Base-by-base conservation (phyloP, 768 basidiomycete species). In the Mycena maculata region DNA sequence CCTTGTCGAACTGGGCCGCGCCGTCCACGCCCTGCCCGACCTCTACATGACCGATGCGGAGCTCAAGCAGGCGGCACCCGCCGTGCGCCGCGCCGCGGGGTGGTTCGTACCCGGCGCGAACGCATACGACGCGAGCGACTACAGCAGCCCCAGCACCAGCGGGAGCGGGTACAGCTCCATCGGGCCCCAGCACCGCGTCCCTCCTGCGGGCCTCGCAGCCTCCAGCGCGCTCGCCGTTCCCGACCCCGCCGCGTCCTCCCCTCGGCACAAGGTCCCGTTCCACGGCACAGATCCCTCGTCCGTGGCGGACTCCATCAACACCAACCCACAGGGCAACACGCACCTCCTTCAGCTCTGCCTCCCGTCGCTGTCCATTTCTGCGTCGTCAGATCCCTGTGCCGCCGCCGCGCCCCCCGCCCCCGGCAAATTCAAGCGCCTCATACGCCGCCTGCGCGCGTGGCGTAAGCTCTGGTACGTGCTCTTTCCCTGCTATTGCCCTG, bases 391-490 rank as follows among this genome's bases (percentile, higher is more conserved):
- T 20, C 11, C 41, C 16, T 31, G 7, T 18, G 48, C 28, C 11
- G 15, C 7, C 20, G 4, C 36, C 4, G 39, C 11, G n/a, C 16
- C 20, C 47, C 38, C 18, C 20, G 33, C 16, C 23, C 18, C 6
- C 8, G 57, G 52, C 22, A 66, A 66, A 25, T 33, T 66, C 52
- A 60, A 33, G 53, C 52, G 65, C 28, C 60, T 66, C 22, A 33
- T 60, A 45, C 58, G 58, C 25, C 58, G 65, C 6, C 38, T 66
- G 44, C 59, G 65, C 3, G 65, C 55, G 18, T 66, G 65, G 65
- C 58, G 59, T 5, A 66, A 60, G 27, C 10, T 55, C 15, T 50
- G 38, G 49, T 60, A 30, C 15, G 41, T 23, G 2, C 4, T 6
- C 3, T 28, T 44, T 20, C 55, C 27, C 8, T 23, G 30, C 18